phyloP scores from a whole-genome alignment of 441 rosid species.

The Erysimum pusillum region DNA sequence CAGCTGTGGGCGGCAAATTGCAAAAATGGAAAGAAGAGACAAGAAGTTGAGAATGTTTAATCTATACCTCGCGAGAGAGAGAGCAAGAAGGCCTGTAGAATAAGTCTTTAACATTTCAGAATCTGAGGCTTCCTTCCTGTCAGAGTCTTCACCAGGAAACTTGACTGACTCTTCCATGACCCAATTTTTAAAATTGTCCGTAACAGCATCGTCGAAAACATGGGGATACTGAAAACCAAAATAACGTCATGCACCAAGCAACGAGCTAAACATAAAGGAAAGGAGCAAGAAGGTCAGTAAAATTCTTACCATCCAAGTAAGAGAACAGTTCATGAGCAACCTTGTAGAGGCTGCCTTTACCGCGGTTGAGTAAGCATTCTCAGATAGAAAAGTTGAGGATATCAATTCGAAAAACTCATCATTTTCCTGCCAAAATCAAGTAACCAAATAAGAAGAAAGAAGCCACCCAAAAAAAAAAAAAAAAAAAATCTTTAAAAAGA shows the following conservation, averaged over 20 bases:
- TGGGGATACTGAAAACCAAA: slow-evolving; percentile 72
- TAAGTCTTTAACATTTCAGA: slow-evolving; percentile 89
- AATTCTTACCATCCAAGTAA: slow-evolving; percentile 76
- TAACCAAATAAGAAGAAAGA: slow-evolving; percentile 40
- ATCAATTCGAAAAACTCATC: slow-evolving; percentile 96
- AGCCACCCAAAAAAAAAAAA: slow-evolving; percentile 13
- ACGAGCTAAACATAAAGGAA: slow-evolving; percentile 25
- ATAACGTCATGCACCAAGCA: slow-evolving; percentile 37
- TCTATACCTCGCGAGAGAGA: slow-evolving; percentile 82
- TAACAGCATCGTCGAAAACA: slow-evolving; percentile 83
- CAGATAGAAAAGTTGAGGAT: slow-evolving; percentile 89
- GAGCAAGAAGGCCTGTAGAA: slow-evolving; percentile 93
- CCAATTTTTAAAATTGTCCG: slow-evolving; percentile 88
- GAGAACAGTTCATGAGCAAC: slow-evolving; percentile 82
- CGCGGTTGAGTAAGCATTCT: slow-evolving; percentile 69
- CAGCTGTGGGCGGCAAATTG: slow-evolving; percentile 31
- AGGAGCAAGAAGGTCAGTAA: slow-evolving; percentile 7
- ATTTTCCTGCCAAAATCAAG: slow-evolving; percentile 70
- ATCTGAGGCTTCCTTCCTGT: slow-evolving; percentile 75
- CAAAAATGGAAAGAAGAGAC: slow-evolving; percentile 18
- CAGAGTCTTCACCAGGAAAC: slow-evolving; percentile 65
- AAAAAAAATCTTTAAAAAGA: not conserved
- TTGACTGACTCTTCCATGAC: slow-evolving; percentile 78
- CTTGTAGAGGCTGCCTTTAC: slow-evolving; percentile 93
- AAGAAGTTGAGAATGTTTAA: slow-evolving; percentile 18